phyloP scores from a whole-genome alignment of 768 basidiomycete genomes.

The Collybia nuda region DNA sequence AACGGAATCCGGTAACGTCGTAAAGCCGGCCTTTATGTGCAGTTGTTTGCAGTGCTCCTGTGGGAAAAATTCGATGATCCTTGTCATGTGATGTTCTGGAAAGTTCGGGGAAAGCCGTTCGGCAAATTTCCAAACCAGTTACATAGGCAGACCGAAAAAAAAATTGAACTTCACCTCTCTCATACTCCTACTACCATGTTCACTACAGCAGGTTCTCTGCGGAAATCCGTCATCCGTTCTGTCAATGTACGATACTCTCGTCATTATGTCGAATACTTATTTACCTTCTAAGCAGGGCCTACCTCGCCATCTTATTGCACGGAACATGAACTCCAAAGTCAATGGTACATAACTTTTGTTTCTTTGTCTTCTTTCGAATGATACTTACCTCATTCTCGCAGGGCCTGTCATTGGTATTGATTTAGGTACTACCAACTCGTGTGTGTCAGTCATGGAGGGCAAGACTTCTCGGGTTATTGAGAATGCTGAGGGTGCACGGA shows the following conservation, averaged over 20 bases:
- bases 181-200: conserved; percentile 64
- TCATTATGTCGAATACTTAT: neutral
- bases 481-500: conserved; percentile 96
- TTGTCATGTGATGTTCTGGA: conserved; percentile 29
- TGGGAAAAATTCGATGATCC: too few relatives aligned
- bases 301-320: conserved; percentile 73
- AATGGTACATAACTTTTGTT: conserved; percentile 51
- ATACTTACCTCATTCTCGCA: conserved; percentile 18
- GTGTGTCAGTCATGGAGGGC: conserved; percentile 94
- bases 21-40: neutral
- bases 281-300: conserved; percentile 45
- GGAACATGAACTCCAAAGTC: conserved; percentile 97
- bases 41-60: neutral
- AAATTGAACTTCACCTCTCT: conserved; percentile 39
- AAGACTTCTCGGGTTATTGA: conserved; percentile 94
- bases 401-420: conserved; percentile 96
- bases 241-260: conserved; percentile 51
- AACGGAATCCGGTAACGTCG: conserved; percentile 8
- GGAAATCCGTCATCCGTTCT: conserved; percentile 55
- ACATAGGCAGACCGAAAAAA: conserved; percentile 41
- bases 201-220: conserved; percentile 64
- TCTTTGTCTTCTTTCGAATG: neutral
- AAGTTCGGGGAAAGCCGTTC: conserved; percentile 39
- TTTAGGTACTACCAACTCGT: conserved; percentile 91
- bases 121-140: conserved; percentile 26